Evolutionary conservation across 2,329 filamentous ascomycete species (phyloP), one percentile per base, ranked within the genome.

Genomic region (Phaeosphaeriaceae sp.): DNA sequence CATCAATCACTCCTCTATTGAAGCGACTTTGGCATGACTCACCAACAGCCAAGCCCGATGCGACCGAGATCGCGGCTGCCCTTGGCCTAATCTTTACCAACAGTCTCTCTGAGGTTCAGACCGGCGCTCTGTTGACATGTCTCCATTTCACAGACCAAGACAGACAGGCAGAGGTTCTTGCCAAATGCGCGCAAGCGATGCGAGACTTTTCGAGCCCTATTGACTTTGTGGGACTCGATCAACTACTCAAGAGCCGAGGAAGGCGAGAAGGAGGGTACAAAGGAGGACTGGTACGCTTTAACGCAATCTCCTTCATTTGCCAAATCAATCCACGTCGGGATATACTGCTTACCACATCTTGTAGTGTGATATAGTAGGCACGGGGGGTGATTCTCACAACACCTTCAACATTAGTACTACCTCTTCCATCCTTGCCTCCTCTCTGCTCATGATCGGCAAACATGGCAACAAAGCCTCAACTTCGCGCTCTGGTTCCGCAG

Each of bases 381-480:
- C 94, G 6, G 94, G 94, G 60, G 94, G 94, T 68, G 94, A 99
- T 77, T 88, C 89, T 16, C 92, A 97, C 81, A 91, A 96, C 74
- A 99, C 94, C 28, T 99, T 96, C 85, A 99, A 99, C 74, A 93
- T 99, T 71, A 94, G 89, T 63, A 99, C 94, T 4, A 96, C 94
- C 6, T 86, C 94, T 2, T 96, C 92, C 15, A 97, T 99, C 68
- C 80, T 99, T 40, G 91, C 90, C 38, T 95, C 92, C 5, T 86
- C 92, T 4, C 79, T 95, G 21, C 83, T 99, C 29, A 82, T 95
- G 64, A 82, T 96, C 48, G 90, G 89, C 59, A 99, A 99, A 78
- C 94, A 99, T 76, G 94, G 94, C 58, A 99, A 99, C 79, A 87
- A 89, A 60, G 92, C 94, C 34, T 94, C 92, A 46, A 97, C 94